Conservation (phyloP, 2,329 filamentous ascomycete species). For the Sclerotinia nivalis region DNA sequence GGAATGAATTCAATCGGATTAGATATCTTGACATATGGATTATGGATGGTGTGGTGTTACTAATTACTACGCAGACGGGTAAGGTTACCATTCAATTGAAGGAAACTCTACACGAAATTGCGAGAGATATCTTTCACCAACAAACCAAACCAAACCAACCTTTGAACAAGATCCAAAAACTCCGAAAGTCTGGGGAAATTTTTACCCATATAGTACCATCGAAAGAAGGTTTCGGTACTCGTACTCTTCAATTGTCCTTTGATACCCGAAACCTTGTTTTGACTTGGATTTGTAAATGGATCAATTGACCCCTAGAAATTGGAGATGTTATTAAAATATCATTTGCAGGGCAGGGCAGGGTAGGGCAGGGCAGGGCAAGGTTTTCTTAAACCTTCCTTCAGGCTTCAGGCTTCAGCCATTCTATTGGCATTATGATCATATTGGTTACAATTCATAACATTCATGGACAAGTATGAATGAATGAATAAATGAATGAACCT, state of each 20-base stretch:
- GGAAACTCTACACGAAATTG: background rate
- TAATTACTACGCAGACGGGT: background rate
- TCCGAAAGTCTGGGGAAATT: slow-evolving; percentile 7
- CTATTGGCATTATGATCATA: background rate
- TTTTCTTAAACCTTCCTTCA: too few species aligned
- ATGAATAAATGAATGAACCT: too few species aligned
- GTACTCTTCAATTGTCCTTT: background rate
- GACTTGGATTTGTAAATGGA: background rate
- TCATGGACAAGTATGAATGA: too few species aligned
- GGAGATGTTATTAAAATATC: background rate
- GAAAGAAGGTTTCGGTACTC: background rate
- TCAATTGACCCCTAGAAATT: background rate
- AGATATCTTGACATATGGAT: slow-evolving; percentile 3
- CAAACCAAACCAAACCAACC: background rate
- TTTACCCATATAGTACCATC: background rate
- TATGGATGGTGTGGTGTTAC: background rate
- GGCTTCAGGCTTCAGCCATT: background rate
- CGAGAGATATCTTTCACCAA: background rate
- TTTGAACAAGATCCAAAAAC: background rate
- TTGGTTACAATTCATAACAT: background rate
- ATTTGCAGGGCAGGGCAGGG: too few species aligned
- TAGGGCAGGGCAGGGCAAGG: too few species aligned
- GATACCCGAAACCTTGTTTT: background rate
- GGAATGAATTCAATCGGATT: slow-evolving; percentile 8
- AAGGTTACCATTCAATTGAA: background rate